phyloP scores from a whole-genome alignment of 805 yeast genomes.

The Ogataea ramenticola region DNA sequence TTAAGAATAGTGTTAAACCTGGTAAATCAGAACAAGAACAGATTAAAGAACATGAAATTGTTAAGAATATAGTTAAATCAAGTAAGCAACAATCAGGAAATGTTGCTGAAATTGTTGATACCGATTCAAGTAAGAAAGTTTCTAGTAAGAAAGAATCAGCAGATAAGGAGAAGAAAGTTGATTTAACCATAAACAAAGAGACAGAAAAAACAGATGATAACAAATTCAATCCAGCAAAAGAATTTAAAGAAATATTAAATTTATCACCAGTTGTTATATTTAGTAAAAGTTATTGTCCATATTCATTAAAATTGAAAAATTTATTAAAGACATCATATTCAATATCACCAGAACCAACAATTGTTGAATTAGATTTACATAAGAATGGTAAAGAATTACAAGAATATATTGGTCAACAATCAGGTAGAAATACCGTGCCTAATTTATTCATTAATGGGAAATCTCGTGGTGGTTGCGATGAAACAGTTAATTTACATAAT shows the following conservation, averaged over 20 bases:
- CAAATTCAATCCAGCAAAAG: conserved; percentile 38
- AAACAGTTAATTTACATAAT: conserved; percentile 56
- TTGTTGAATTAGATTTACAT: conserved; percentile 81
- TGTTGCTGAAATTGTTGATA: neutral
- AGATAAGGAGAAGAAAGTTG: neutral
- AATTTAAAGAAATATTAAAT: conserved; percentile 47
- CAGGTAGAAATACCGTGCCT: conserved; percentile 88
- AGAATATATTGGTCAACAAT: conserved; percentile 52
- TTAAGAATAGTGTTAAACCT: no score
- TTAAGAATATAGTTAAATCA: no score
- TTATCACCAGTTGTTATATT: conserved; percentile 61
- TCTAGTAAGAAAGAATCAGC: neutral
- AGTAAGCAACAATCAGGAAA: no score
- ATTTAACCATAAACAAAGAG: neutral
- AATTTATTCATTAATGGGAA: conserved; percentile 70
- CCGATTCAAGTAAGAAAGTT: neutral
- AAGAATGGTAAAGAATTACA: conserved; percentile 71
- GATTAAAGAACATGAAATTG: no score
- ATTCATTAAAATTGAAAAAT: conserved; percentile 61
- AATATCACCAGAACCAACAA: conserved; percentile 62
- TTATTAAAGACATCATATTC: conserved; percentile 56
- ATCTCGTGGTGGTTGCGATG: conserved; percentile 88
- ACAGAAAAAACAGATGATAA: conserved; percentile 3
- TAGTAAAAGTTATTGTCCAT: conserved; percentile 67
- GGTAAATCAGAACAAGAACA: no score